Conservation (phyloP, 2,329 filamentous ascomycete genomes). For the Aspergillus tamarii region DNA sequence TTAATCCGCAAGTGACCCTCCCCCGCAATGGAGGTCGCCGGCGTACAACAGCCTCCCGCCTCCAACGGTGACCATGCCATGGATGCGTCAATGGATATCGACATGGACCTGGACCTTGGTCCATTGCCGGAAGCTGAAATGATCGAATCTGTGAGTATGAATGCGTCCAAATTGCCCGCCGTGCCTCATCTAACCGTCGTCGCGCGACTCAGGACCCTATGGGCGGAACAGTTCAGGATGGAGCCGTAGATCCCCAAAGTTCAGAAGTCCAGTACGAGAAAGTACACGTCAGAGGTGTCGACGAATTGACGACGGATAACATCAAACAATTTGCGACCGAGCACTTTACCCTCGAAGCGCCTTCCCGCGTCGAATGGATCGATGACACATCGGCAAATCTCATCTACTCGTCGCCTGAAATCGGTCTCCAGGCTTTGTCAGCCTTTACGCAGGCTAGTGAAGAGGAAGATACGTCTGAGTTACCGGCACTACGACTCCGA, state of each 20-base stretch:
- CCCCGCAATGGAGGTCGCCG: constrained; percentile 15
- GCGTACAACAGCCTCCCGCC: constrained; percentile 12
- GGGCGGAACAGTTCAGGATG: constrained; percentile 23
- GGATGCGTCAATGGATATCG: constrained; percentile 65
- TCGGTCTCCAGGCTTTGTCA: constrained; percentile 58
- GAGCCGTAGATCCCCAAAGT: constrained; percentile 29
- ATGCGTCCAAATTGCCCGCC: background rate
- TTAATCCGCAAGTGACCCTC: background rate
- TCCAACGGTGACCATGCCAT: constrained; percentile 23
- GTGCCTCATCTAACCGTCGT: background rate
- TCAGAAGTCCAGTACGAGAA: constrained; percentile 57
- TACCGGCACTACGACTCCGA: constrained; percentile 65
- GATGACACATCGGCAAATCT: constrained; percentile 91
- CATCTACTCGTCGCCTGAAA: constrained; percentile 65
- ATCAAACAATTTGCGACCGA: constrained; percentile 74
- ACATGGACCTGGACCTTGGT: constrained; percentile 68
- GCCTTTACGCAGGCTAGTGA: constrained; percentile 49
- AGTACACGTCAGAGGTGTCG: constrained; percentile 81
- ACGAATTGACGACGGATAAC: constrained; percentile 77
- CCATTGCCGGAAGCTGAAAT: constrained; percentile 48
- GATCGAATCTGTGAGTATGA: constrained; percentile 36
- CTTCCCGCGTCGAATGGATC: constrained; percentile 83
- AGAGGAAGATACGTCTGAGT: constrained; percentile 47
- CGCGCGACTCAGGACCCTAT: constrained; percentile 27
- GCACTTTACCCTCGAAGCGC: constrained; percentile 61